Conservation (phyloP, 1,139 yeast species). For the Yamadazyma dendronema region DNA sequence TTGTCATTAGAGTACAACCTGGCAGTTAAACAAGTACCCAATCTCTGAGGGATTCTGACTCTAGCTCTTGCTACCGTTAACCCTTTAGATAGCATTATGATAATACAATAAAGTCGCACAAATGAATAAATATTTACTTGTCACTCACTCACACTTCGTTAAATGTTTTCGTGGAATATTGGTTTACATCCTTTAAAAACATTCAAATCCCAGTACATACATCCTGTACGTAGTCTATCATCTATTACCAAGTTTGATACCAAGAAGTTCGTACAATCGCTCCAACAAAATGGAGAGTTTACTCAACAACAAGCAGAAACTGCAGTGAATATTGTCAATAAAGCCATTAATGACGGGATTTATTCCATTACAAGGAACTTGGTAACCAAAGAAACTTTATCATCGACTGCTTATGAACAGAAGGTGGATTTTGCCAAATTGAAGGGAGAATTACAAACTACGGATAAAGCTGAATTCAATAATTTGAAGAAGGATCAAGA, state of each 20-base stretch:
- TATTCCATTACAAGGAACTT: constrained; percentile 70
- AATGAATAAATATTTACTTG: no score
- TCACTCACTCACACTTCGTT: no score
- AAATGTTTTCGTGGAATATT: no score
- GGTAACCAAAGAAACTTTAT: constrained; percentile 77
- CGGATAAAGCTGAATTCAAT: constrained; percentile 85
- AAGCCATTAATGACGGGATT: constrained; percentile 81
- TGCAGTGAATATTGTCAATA: constrained; percentile 70
- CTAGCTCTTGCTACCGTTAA: no score
- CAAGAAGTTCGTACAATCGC: constrained; percentile 65
- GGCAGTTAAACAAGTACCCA: no score
- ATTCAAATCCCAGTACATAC: not conserved
- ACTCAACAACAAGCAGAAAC: constrained; percentile 75
- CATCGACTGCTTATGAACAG: constrained; percentile 88
- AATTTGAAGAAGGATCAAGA: constrained; percentile 86
- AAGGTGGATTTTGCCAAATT: constrained; percentile 94
- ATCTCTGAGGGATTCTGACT: no score
- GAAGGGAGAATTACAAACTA: constrained; percentile 83
- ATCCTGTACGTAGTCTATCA: no score
- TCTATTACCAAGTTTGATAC: constrained; percentile 69
- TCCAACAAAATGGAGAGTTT: constrained; percentile 70
- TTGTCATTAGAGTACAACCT: constrained; percentile 16
- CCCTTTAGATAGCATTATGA: no score
- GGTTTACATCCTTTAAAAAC: no score
- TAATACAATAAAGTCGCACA: no score